A percentile compares a stretch with the other conserved stretches of the same genome.
Conservation (phyloP, 2,329 filamentous ascomycete genomes). For the Xylaria sp. region DNA sequence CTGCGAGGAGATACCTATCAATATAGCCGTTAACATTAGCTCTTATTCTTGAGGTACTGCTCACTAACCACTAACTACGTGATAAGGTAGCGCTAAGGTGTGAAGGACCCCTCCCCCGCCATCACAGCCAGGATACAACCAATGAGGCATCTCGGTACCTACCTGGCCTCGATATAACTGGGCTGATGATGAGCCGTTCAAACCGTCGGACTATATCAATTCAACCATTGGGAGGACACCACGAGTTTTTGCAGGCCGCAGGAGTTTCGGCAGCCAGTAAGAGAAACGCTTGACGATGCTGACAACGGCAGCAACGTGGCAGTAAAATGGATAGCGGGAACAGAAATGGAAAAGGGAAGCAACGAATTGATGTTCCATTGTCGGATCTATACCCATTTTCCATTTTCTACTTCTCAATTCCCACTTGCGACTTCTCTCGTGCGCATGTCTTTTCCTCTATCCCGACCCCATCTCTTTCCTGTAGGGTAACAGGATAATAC, state of each 20-base stretch:
- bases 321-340: not conserved
- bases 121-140: not conserved
- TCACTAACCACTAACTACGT: not conserved
- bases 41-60: not conserved
- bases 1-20: not conserved
- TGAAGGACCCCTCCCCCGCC: constrained; percentile 12
- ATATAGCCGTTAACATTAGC: not conserved
- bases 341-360: not conserved
- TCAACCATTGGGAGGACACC: constrained; percentile 45
- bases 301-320: constrained; percentile 19
- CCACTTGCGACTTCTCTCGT: constrained; percentile 2
- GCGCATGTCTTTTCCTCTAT: not conserved
- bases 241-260: constrained; percentile 45
- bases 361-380: not conserved
- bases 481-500: not conserved
- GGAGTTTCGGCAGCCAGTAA: constrained; percentile 28
- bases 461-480: not conserved
- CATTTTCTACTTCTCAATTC: not conserved
- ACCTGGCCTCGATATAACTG: not conserved
- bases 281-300: constrained; percentile 6
- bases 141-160: not conserved
- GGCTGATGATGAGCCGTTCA: constrained; percentile 17
- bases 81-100: constrained; percentile 5
- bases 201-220: not conserved
- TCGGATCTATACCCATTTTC: not conserved